These are phyloP conservation scores for Pneumocystis sp. DNA, from an alignment of 1,139 yeast species.

Conservation along the genomic window DNA sequence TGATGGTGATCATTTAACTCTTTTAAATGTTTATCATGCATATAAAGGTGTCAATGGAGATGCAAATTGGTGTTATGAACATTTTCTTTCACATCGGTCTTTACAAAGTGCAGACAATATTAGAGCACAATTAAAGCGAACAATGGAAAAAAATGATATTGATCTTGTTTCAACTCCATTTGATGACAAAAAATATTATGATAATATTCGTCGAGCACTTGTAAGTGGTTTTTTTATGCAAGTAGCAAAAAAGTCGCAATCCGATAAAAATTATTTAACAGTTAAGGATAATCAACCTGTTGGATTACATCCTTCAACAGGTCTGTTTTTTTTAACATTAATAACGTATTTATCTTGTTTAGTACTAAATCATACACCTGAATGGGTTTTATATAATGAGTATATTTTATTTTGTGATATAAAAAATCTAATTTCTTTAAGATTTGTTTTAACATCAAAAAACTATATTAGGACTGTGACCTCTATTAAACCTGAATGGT, in stretches of 20 bases:
- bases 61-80: slow-evolving; percentile 72
- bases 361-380: slow-evolving; percentile 42
- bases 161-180: slow-evolving; percentile 56
- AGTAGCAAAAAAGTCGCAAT: slow-evolving; percentile 74
- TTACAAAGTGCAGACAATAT: slow-evolving; percentile 72
- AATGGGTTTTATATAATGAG: slow-evolving; percentile 90
- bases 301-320: slow-evolving; percentile 82
- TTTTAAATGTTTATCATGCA: slow-evolving; percentile 76
- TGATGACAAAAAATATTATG: slow-evolving; percentile 48
- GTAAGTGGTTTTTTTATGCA: slow-evolving; percentile 97
- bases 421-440: background rate
- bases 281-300: slow-evolving; percentile 95
- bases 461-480: slow-evolving; percentile 92
- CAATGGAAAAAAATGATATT: slow-evolving; percentile 71
- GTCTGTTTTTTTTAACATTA: slow-evolving; percentile 32
- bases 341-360: background rate
- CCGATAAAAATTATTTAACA: slow-evolving; percentile 66
- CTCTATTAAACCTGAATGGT: slow-evolving; percentile 81
- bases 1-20: slow-evolving; percentile 87
- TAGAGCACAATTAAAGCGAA: slow-evolving; percentile 61
- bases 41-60: slow-evolving; percentile 45
- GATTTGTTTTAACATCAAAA: slow-evolving; percentile 75
- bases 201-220: slow-evolving; percentile 69
- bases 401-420: background rate
- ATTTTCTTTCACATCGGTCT: slow-evolving; percentile 72